Evolutionary conservation across 148 eudicot species (phyloP).

Genomic region (Tetragonia tetragonoides): DNA sequence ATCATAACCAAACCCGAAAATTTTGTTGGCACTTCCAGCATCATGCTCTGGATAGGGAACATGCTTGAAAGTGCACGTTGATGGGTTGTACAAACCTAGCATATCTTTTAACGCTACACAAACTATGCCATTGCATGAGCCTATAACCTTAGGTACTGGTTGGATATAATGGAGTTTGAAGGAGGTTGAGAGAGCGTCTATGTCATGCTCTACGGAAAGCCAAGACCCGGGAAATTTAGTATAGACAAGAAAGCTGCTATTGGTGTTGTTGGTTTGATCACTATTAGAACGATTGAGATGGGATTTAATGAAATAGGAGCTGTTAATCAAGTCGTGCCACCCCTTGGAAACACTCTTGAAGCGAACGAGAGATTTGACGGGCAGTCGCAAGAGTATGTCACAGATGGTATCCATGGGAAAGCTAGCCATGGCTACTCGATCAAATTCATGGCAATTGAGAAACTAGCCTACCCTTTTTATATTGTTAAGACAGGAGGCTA

Average conservation of each 20-base stretch:
- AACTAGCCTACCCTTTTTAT: too few relatives aligned
- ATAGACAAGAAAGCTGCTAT: neutral
- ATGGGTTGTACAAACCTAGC: neutral
- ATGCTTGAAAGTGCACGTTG: neutral
- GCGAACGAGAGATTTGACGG: slow-evolving; percentile 9
- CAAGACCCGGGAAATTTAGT: neutral
- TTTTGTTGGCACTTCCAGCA: too few relatives aligned
- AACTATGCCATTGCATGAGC: slow-evolving; percentile 3
- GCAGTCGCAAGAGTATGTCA: neutral
- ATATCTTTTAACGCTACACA: neutral
- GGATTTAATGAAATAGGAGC: neutral
- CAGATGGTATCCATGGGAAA: neutral
- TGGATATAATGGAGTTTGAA: neutral
- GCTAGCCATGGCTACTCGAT: too few relatives aligned
- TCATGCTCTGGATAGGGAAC: neutral
- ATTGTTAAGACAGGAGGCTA: too few relatives aligned
- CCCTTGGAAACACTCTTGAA: neutral
- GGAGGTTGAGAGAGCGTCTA: neutral
- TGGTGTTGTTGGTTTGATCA: neutral
- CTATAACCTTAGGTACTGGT: neutral
- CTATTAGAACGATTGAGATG: neutral
- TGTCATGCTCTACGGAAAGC: neutral
- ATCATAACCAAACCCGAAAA: slow-evolving; percentile 2
- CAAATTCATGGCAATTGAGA: too few relatives aligned
- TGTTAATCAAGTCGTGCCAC: neutral